Evolutionary conservation across 768 basidiomycete genomes (phyloP), one percentile per base, ranked within the genome.

Genomic region (Russula compacta): DNA sequence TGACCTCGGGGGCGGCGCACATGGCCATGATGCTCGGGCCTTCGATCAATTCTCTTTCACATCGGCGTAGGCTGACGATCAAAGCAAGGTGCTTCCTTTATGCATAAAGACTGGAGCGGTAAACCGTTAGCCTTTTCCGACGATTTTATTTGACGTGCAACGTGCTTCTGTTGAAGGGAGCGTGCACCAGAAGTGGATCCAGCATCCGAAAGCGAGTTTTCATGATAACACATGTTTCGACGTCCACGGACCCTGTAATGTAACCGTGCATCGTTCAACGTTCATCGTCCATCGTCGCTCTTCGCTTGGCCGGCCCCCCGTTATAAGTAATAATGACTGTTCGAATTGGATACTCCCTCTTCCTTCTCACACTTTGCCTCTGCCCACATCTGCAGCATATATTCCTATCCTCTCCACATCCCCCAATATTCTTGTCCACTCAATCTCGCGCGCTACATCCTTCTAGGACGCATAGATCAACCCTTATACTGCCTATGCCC

Each of bases 161-260:
- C 53, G 49, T 56, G 58, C 63, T 61, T 60, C 59, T 51, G 49
- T 50, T 61, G 53, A 49, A 60, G 53, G 48, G 24, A 38, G 47
- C 36, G 39, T 39, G 3, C 24, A 42, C 57, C 56, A 55, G 59
- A 61, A 61, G 60, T 44, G 43, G 56, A 50, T 51, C 51, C 38
- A 52, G 55, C 47, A 14, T 55, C 53, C 59, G 53, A 60, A 60
- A 55, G 43, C 38, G 53, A 60, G 38, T n/a, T 17, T 44, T 58
- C 36, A 0, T 61, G 59, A 64, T 64, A 61, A 64, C 63, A 64
- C 59, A 64, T 60, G 59, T 64, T 61, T 61, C 59, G 63, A 64
- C 63, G 53, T 64, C 59, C 59, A 43, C 63, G 63, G 59, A 43
- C 59, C 53, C 38, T 33, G 40, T 52, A 64, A 62, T 53, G 55